These are phyloP conservation scores for Vigna mungo DNA, from an alignment of 306 rosid species.

Conservation along the genomic window DNA sequence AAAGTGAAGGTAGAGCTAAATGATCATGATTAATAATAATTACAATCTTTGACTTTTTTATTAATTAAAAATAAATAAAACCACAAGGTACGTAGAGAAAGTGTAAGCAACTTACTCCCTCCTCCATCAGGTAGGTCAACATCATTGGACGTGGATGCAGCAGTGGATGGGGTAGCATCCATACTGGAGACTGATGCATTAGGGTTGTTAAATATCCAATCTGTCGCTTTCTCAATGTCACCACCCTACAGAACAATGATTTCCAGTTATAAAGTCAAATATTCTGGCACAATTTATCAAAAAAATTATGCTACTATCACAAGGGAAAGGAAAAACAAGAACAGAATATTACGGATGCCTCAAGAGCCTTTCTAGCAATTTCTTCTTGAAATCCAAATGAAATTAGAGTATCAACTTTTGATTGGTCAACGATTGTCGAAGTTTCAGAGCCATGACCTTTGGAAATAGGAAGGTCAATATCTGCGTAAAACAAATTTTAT, in stretches of 20 bases:
- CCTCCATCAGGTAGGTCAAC: conserved; percentile 84
- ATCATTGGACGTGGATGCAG: conserved; percentile 48
- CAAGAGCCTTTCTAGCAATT: conserved; percentile 76
- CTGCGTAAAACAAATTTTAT: conserved; percentile 44
- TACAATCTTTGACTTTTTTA: not conserved
- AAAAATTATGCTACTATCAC: not conserved
- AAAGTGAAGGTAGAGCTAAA: not conserved
- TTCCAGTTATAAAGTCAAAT: conserved; percentile 25
- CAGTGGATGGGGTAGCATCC: conserved; percentile 71
- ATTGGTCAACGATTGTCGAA: conserved; percentile 60
- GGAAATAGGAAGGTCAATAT: conserved; percentile 77
- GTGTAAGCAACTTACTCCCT: conserved; percentile 77
- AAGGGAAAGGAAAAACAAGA: not conserved
- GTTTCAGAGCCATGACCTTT: conserved; percentile 48
- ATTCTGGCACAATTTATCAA: not conserved
- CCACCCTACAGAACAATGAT: conserved; percentile 63
- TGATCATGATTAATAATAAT: not conserved
- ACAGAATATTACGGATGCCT: conserved; percentile 73
- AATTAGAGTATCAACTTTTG: conserved; percentile 77
- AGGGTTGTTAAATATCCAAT: conserved; percentile 95
- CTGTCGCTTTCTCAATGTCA: conserved; percentile 97
- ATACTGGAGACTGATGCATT: conserved; percentile 67
- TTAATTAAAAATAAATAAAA: not conserved
- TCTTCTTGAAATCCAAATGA: conserved; percentile 96
- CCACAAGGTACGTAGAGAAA: not conserved